Base-by-base conservation (phyloP, 345 rosid genomes). In the Zanthoxylum bungeanum region DNA sequence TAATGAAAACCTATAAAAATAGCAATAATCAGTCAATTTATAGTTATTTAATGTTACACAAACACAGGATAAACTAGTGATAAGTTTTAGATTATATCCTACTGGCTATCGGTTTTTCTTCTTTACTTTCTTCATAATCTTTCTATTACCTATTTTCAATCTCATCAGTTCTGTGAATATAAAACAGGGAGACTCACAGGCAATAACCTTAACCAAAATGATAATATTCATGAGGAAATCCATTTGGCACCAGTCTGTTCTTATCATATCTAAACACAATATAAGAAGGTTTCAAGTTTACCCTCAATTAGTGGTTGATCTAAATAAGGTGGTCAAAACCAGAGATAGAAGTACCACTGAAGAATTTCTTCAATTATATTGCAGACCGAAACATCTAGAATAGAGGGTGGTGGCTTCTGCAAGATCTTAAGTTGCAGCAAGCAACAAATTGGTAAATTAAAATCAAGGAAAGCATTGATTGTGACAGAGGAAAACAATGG, bases 1-100 rank as follows among this genome's bases (percentile, higher is more conserved):
- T 25, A 14, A 34, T 19, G 42, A n/a, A n/a, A n/a, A n/a, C n/a
- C n/a, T 91, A 76, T 72, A 50, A 70, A 65, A 60, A 24, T 22
- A 71, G 46, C 27, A 65, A 31, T 19, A 59, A 55, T n/a, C 16
- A 42, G 57, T 59, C 25, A 34, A 31, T 66, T 66, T 14, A 47
- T 4, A 9, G 33, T 17, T n/a, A n/a, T 25, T 40, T 25, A 14
- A 34, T 19, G 42, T 30, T 7, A 50, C 42, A 47, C 47, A 31
- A 33, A 47, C 21, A 70, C 25, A 7, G 16, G 10, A 25, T 39
- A 40, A 39, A 25, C 6, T 9, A 28, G 52, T 2, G 42, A 24
- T 12, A 7, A 47, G 46, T 46, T 70, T 53, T 69, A 56, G n/a
- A 25, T 33, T 37, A 66, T 17, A 22, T 7, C 30, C 21, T 49